Base-by-base conservation (phyloP, 495 filamentous ascomycete genomes). In the Trichocladium antarcticum region DNA sequence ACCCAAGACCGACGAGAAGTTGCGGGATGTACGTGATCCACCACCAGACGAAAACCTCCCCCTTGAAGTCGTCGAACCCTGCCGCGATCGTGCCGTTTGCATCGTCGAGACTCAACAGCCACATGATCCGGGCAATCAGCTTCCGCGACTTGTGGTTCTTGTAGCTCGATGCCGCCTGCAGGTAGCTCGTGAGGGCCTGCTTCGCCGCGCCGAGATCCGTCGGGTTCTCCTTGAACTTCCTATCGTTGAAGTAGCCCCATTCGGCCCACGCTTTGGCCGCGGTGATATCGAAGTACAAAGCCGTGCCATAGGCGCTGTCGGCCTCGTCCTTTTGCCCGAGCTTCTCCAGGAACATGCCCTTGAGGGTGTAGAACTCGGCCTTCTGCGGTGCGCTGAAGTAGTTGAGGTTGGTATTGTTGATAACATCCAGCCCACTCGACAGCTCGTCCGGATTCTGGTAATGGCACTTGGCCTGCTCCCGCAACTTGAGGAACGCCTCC, bases 21-120 rank as follows among this genome's bases (percentile, higher is more conserved):
- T 99, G 93, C 19, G 93, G 93, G 55, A 99, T 96, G 63, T 89
- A 99, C 0, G 92, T 96, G 48, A 96, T 96, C 93, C 93, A 99
- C 66, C 96, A 97, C 93, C 93, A 99, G 15, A 92, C 84, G 1
- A 87, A 89, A 6, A 84, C 88, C 34, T 99, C 93, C 37, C 89
- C 93, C 70, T 95, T 95, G 70, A 86, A 97, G 50, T 85, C 84
- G 51, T 93, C 86, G 54, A 94, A 97, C 8, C 87, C 83, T 45
- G 78, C 68, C 3, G 83, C 80, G 41, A 99, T 81, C 22, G 74
- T 79, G 35, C 83, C 86, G 57, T 85, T 85, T 0, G 85, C 74
- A 54, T 95, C 86, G 59, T 99, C 93, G 50, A 99, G 70, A 62
- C 89, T 96, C 19, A 99, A 75, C 28, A 99, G 75, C 93, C 93